Conservation (phyloP, 805 yeast genomes). For the Ogataea pilisensis region DNA sequence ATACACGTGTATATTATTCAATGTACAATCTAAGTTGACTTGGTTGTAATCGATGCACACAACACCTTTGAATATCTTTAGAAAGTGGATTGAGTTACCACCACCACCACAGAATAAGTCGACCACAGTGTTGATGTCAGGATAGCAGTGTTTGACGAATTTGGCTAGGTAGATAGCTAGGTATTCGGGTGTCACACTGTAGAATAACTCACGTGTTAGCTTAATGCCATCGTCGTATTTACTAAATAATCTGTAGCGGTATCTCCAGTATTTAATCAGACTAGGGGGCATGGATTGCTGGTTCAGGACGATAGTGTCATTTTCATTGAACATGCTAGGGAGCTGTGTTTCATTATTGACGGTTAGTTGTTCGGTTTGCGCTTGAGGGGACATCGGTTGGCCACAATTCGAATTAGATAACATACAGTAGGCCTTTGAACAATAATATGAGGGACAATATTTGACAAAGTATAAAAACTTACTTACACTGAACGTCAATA, state of each 20-base stretch:
- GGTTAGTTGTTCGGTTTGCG: too few relatives aligned
- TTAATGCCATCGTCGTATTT: conserved; percentile 63
- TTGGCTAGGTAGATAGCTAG: conserved; percentile 60
- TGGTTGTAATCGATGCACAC: conserved; percentile 61
- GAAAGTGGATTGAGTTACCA: conserved; percentile 78
- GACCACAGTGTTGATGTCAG: conserved; percentile 42
- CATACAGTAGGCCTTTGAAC: too few relatives aligned
- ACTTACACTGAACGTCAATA: too few relatives aligned
- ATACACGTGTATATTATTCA: conserved; percentile 63
- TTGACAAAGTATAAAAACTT: too few relatives aligned
- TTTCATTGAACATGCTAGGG: too few relatives aligned
- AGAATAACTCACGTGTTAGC: conserved; percentile 76
- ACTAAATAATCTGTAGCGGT: conserved; percentile 57
- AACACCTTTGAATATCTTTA: conserved; percentile 49
- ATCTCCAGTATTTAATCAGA: conserved; percentile 55
- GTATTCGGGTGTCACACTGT: conserved; percentile 80
- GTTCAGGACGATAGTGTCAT: conserved; percentile 2
- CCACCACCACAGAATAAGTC: conserved; percentile 89
- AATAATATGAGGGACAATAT: too few relatives aligned
- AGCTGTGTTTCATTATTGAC: too few relatives aligned
- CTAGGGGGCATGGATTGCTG: conserved; percentile 29
- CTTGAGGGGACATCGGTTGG: too few relatives aligned
- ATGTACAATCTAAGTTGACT: conserved; percentile 61
- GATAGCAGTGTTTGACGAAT: conserved; percentile 48
- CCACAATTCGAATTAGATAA: too few relatives aligned